Percentiles rank a stretch among this genome's conserved stretches.
Conservation (phyloP, 345 rosid genomes). For the Diplotaxis tenuifolia region DNA sequence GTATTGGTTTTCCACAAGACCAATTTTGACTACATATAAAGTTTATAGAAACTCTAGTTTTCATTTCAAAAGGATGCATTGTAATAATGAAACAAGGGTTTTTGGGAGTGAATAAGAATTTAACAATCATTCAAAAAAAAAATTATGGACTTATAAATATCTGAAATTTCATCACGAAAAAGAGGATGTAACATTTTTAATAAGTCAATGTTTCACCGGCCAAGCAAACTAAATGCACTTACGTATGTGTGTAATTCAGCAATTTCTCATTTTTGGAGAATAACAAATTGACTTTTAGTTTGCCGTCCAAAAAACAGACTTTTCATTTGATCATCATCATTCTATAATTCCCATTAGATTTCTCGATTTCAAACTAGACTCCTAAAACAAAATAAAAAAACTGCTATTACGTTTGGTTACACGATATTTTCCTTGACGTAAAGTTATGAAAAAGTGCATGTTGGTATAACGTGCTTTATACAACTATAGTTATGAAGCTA, state of each 20-base stretch:
- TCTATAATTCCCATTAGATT: not conserved
- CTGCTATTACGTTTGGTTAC: not conserved
- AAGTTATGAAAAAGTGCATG: slow-evolving; percentile 9
- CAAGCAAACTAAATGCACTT: slow-evolving; percentile 1
- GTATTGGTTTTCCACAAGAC: too few species aligned
- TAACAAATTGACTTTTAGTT: not conserved
- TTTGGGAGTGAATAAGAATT: not conserved
- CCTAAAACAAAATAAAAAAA: not conserved
- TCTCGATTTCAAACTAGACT: not conserved
- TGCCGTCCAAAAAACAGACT: not conserved
- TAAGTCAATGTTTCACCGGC: slow-evolving; percentile 22
- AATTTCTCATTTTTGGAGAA: slow-evolving; percentile 1
- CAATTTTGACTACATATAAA: not conserved
- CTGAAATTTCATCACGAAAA: not conserved
- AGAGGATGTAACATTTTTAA: not conserved
- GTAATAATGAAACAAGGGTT: too few species aligned
- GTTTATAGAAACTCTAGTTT: too few species aligned
- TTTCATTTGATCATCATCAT: not conserved
- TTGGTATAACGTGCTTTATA: slow-evolving; percentile 26
- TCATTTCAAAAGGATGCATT: too few species aligned
- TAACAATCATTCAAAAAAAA: not conserved
- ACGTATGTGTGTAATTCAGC: not conserved
- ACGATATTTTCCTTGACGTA: slow-evolving; percentile 5
- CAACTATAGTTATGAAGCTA: not conserved
- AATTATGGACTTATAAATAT: not conserved